Base-by-base conservation (phyloP, 228 moss, liverwort and hornwort species). In the Sphagnum magellanicum region DNA sequence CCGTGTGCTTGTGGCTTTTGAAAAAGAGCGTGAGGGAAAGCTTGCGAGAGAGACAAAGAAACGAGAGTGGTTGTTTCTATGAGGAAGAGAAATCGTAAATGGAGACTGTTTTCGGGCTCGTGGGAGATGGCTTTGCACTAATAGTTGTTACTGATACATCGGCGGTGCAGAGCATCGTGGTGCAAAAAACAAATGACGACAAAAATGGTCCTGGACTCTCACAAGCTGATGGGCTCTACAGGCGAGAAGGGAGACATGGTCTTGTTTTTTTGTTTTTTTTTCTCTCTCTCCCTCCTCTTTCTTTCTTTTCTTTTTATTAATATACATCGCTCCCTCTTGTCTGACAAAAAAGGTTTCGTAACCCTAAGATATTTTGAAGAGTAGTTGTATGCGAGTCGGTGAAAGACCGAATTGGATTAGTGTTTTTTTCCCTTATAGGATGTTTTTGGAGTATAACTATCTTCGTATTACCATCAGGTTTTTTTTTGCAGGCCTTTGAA, bases 101-200 rank as follows among this genome's bases (percentile, higher is more conserved):
- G 86, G 83, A 83, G 83, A 71, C 76, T 59, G 73, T 86, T 0
- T 86, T 86, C 13, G 86, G 86, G 50, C 55, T 82, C 46, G 83
- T 86, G 47, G 82, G 86, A 13, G 83, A 77, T 48, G 86, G 86
- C 8, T 86, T 86, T 57, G 83, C 80, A 62, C 77, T 86, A 8
- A n/a, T n/a, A n/a, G 79, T 86, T 66, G 86, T 86, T 63, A 63
- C 86, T 6, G 86, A 86, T 48, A 76, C 83, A 4, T 83, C 83
- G 47, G 77, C 83, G 64, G 86, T 77, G 63, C 82, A 86, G 83
- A 86, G 86, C 74, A 86, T 86, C 68, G 86, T 86, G 68, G 68
- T 86, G 64, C 86, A 86, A 74, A 86, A 86, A 76, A 86, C 86
- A 10, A 80, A 83, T 63, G 86, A 86, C 73, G 86, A 86, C 83